A percentile compares a stretch with the other conserved stretches of the same genome.
Evolutionary conservation across 2,329 filamentous ascomycete genomes (phyloP).

Genomic region (Colletotrichum tabaci): DNA sequence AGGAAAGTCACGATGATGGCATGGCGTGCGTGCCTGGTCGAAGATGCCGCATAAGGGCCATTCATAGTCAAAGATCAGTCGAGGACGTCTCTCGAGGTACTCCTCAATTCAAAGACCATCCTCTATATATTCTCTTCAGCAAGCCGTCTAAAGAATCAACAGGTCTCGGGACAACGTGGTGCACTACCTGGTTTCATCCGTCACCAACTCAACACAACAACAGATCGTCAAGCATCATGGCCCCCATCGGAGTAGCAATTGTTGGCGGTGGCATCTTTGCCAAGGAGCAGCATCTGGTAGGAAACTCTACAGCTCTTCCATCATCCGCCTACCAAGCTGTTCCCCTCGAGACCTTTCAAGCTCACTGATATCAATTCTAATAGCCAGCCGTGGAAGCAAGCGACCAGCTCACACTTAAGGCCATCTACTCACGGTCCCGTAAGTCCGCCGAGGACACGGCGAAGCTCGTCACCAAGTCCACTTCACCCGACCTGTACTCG

Average conservation of each 20-base stretch:
- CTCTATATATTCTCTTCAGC: not conserved
- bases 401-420: slow-evolving; percentile 69
- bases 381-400: slow-evolving; percentile 72
- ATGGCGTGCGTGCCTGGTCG: not conserved
- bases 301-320: slow-evolving; percentile 30
- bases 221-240: slow-evolving; percentile 47
- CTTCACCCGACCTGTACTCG: slow-evolving; percentile 67
- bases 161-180: not conserved
- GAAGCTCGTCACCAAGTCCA: slow-evolving; percentile 53
- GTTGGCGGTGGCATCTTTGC: slow-evolving; percentile 76
- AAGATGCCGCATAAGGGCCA: not conserved
- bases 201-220: not conserved
- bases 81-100: not conserved
- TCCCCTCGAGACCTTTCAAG: not conserved
- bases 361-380: slow-evolving; percentile 23
- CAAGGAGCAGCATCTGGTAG: slow-evolving; percentile 70
- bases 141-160: not conserved
- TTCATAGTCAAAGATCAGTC: not conserved
- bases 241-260: slow-evolving; percentile 68
- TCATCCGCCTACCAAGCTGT: not conserved
- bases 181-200: not conserved
- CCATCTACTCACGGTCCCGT: slow-evolving; percentile 76
- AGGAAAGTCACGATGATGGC: slow-evolving; percentile 33
- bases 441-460: slow-evolving; percentile 67
- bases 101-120: not conserved